phyloP scores from a whole-genome alignment of 2,329 filamentous ascomycete species.

The Colletotrichum sp. region DNA sequence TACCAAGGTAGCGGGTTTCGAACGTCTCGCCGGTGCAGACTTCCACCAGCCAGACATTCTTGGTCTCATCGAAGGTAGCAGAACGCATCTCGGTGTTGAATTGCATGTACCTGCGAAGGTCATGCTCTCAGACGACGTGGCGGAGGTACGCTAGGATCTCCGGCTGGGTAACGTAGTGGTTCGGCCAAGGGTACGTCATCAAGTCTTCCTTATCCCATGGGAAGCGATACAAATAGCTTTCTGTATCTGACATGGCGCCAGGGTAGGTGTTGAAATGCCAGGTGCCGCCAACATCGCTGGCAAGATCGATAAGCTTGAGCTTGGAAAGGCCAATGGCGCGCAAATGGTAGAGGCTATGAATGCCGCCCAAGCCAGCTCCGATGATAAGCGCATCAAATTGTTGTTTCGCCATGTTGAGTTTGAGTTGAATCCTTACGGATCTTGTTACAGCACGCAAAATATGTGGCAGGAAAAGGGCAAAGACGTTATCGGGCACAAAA shows the following conservation, averaged over 20 bases:
- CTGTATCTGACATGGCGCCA: neutral
- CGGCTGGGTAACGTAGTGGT: neutral
- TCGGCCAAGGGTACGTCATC: conserved; percentile 3
- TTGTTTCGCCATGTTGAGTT: neutral
- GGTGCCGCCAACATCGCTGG: conserved; percentile 24
- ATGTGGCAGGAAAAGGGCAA: neutral
- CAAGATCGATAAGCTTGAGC: conserved; percentile 21
- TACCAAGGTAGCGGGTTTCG: neutral
- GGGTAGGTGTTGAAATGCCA: conserved; percentile 27
- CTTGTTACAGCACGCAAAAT: neutral
- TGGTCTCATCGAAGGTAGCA: neutral
- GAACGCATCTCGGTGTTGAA: neutral
- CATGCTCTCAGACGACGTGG: neutral
- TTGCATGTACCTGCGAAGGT: neutral
- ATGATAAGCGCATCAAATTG: neutral
- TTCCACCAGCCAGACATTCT: neutral
- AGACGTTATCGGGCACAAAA: neutral
- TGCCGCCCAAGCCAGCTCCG: neutral
- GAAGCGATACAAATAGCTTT: neutral
- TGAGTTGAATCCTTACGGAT: neutral
- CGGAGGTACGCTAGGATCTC: conserved; percentile 19
- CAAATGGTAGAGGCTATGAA: neutral
- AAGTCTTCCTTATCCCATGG: conserved; percentile 11
- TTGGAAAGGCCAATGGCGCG: neutral
- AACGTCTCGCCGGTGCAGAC: neutral